These are phyloP conservation scores for Diphasiastrum complanatum DNA, from an alignment of 83 land plant genomes.

Conservation along the genomic window DNA sequence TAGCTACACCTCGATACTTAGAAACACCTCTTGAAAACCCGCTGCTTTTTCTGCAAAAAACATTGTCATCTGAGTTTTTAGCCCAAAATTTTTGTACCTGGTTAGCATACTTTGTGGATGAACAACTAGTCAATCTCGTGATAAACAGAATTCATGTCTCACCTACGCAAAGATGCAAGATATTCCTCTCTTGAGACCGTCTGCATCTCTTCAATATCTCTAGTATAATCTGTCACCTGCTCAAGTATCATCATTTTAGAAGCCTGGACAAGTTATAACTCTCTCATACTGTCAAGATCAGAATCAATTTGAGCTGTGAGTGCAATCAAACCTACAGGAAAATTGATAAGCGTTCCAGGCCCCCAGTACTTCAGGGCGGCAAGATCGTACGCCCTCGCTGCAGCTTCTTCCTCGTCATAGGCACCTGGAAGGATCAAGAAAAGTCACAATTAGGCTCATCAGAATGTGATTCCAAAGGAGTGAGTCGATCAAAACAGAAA, in stretches of 20 bases:
- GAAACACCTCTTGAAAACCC: slow-evolving; percentile 77
- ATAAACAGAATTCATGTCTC: slow-evolving; percentile 1
- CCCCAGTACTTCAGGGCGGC: slow-evolving; percentile 67
- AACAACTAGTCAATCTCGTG: not conserved
- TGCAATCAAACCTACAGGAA: slow-evolving; percentile 36
- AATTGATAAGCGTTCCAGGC: slow-evolving; percentile 56
- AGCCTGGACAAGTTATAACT: not conserved
- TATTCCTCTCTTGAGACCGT: slow-evolving; percentile 85
- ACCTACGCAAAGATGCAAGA: slow-evolving; percentile 85
- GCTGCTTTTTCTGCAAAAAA: slow-evolving; percentile 72
- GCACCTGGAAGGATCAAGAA: slow-evolving; percentile 32
- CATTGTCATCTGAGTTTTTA: not conserved
- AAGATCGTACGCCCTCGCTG: slow-evolving; percentile 64
- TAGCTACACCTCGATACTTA: slow-evolving; percentile 56
- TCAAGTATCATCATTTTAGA: slow-evolving; percentile 2
- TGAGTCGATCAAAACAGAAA: too few species aligned
- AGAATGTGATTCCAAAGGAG: not conserved
- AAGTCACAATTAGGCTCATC: not conserved
- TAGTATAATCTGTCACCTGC: slow-evolving; percentile 82
- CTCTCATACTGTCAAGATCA: not conserved
- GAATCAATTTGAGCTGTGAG: not conserved
- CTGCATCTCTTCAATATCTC: slow-evolving; percentile 93
- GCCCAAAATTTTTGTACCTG: not conserved
- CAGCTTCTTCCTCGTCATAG: slow-evolving; percentile 68
- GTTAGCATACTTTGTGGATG: slow-evolving; percentile 2